phyloP scores from a whole-genome alignment of 352 stramenopile genomes.

The Pythium insidiosum region DNA sequence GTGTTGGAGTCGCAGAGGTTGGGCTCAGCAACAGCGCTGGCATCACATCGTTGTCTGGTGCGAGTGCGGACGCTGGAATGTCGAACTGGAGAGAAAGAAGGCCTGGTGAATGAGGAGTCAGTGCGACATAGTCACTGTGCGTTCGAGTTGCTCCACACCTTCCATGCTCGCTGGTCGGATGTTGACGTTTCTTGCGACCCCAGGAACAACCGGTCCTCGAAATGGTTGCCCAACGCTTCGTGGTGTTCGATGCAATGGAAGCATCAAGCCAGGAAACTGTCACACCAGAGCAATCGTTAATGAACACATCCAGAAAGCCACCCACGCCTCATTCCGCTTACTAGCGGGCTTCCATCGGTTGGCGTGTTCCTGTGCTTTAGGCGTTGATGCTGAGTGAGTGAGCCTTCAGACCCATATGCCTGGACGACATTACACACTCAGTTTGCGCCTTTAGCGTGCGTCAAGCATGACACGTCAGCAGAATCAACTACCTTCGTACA shows the following conservation, averaged over 20 bases:
- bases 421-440: slow-evolving; percentile 4
- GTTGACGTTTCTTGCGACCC: slow-evolving; percentile 23
- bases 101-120: too few relatives aligned
- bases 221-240: slow-evolving; percentile 7
- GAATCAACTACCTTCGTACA: slow-evolving; percentile 44
- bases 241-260: slow-evolving; percentile 34
- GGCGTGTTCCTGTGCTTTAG: slow-evolving; percentile 53
- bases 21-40: slow-evolving; percentile 6
- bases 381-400: slow-evolving; percentile 70
- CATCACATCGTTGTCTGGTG: slow-evolving; percentile 13
- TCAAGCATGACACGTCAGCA: too few relatives aligned
- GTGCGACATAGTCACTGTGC: too few relatives aligned
- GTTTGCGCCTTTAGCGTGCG: neutral
- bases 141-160: slow-evolving; percentile 1
- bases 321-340: too few relatives aligned
- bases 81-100: slow-evolving; percentile 9
- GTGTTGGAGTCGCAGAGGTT: neutral
- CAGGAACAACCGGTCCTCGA: slow-evolving; percentile 1
- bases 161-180: slow-evolving; percentile 52
- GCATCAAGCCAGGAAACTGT: slow-evolving; percentile 31
- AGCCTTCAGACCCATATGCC: slow-evolving; percentile 77
- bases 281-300: neutral
- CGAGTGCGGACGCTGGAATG: slow-evolving; percentile 1
- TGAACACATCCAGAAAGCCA: too few relatives aligned
- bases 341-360: slow-evolving; percentile 13